phyloP scores from a whole-genome alignment of 805 yeast species.

The Candida mattraensis region DNA sequence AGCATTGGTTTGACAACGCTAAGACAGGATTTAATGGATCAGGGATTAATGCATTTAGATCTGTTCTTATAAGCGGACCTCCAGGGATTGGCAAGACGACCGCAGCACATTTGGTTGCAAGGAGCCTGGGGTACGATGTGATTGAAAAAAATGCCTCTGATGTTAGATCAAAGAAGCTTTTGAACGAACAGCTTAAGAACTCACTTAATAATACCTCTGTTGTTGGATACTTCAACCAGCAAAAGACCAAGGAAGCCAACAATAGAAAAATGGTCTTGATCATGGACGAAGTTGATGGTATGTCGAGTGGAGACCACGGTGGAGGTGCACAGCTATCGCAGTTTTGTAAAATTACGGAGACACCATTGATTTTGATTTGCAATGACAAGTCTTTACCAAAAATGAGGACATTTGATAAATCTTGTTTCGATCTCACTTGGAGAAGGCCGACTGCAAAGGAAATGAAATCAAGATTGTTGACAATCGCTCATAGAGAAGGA shows the following conservation, averaged over 20 bases:
- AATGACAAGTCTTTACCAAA: conserved; percentile 91
- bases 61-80: conserved; percentile 84
- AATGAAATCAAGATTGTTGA: conserved; percentile 80
- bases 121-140: conserved; percentile 67
- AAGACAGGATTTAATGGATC: conserved; percentile 60
- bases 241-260: conserved; percentile 19
- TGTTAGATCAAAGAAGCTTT: conserved; percentile 77
- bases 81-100: conserved; percentile 87
- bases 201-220: conserved; percentile 82
- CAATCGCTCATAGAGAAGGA: conserved; percentile 85
- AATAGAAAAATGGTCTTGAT: conserved; percentile 71
- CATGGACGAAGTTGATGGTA: conserved; percentile 99
- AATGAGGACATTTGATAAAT: conserved; percentile 92
- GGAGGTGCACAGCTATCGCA: conserved; percentile 95
- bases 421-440: conserved; percentile 76
- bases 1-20: conserved; percentile 65
- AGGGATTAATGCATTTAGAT: conserved; percentile 70
- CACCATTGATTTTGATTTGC: conserved; percentile 91
- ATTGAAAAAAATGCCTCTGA: conserved; percentile 86
- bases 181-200: conserved; percentile 66
- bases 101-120: conserved; percentile 74
- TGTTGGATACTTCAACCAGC: conserved; percentile 63
- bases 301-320: conserved; percentile 98
- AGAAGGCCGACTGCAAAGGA: conserved; percentile 85
- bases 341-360: conserved; percentile 78